These are phyloP conservation scores for Camillea tinctor DNA, from an alignment of 2,329 filamentous ascomycete species.

Conservation along the genomic window DNA sequence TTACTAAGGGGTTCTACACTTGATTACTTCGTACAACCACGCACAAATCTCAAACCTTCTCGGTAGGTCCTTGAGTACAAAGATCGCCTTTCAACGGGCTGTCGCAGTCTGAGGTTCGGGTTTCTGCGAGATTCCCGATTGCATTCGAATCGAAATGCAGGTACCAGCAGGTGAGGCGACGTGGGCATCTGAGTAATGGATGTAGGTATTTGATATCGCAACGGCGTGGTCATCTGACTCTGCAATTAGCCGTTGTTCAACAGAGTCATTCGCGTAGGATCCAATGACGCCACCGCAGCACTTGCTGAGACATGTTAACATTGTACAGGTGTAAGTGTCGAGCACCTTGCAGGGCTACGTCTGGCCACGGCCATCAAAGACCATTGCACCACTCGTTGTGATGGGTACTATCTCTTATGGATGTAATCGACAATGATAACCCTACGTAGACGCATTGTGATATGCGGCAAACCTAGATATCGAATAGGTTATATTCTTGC, in stretches of 20 bases:
- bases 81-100: conserved; percentile 12
- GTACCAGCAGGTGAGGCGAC: conserved; percentile 12
- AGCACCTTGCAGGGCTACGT: conserved; percentile 3
- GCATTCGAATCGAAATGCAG: conserved; percentile 16
- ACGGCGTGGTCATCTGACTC: conserved; percentile 13
- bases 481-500: neutral
- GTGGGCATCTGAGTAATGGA: conserved; percentile 2
- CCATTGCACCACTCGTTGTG: conserved; percentile 1
- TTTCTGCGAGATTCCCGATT: conserved; percentile 19
- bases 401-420: neutral
- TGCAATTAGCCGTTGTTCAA: conserved; percentile 16
- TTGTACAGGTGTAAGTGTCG: conserved; percentile 14
- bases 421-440: neutral
- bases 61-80: conserved; percentile 3
- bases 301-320: conserved; percentile 5
- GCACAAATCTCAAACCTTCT: neutral
- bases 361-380: conserved; percentile 5
- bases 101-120: conserved; percentile 13
- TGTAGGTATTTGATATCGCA: conserved; percentile 3
- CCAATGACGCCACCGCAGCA: conserved; percentile 15
- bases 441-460: neutral
- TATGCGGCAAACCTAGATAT: neutral
- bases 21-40: neutral
- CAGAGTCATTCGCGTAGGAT: conserved; percentile 12
- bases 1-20: neutral